phyloP scores from a whole-genome alignment of 352 stramenopile species.

The Phytophthora litchii region DNA sequence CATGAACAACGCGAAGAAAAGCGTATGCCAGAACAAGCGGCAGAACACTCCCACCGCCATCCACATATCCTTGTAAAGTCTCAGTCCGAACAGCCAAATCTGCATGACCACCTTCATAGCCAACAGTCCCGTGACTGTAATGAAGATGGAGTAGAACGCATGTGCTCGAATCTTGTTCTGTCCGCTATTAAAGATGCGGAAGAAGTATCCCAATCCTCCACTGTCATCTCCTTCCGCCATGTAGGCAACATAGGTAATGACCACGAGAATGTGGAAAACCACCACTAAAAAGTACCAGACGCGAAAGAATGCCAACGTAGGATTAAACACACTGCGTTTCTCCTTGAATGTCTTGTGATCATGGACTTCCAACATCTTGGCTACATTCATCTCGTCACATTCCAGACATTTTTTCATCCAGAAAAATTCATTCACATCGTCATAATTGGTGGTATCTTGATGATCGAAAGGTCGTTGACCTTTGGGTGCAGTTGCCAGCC shows the following conservation, averaged over 20 bases:
- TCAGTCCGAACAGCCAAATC: constrained; percentile 73
- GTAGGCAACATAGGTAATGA: constrained; percentile 75
- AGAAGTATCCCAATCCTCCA: constrained; percentile 63
- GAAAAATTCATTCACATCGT: constrained; percentile 92
- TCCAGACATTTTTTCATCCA: constrained; percentile 73
- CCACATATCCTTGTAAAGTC: constrained; percentile 70
- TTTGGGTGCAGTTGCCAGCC: constrained; percentile 44
- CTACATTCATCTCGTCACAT: constrained; percentile 73
- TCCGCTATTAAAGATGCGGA: constrained; percentile 54
- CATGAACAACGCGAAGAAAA: constrained; percentile 77
- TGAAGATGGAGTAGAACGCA: constrained; percentile 73
- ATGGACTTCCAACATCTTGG: constrained; percentile 55
- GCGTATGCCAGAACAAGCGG: constrained; percentile 71
- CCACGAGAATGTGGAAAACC: constrained; percentile 70
- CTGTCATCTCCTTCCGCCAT: constrained; percentile 57
- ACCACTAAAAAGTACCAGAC: constrained; percentile 86
- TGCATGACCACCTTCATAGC: constrained; percentile 75
- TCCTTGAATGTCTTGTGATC: constrained; percentile 90
- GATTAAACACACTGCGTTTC: constrained; percentile 87
- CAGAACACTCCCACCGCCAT: constrained; percentile 67
- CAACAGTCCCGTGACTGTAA: constrained; percentile 60
- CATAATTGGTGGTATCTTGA: constrained; percentile 87
- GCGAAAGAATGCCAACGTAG: constrained; percentile 81
- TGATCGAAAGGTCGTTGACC: constrained; percentile 68
- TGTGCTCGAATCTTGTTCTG: constrained; percentile 71